Conservation (phyloP, 495 filamentous ascomycete species). For the Apodospora peruviana region DNA sequence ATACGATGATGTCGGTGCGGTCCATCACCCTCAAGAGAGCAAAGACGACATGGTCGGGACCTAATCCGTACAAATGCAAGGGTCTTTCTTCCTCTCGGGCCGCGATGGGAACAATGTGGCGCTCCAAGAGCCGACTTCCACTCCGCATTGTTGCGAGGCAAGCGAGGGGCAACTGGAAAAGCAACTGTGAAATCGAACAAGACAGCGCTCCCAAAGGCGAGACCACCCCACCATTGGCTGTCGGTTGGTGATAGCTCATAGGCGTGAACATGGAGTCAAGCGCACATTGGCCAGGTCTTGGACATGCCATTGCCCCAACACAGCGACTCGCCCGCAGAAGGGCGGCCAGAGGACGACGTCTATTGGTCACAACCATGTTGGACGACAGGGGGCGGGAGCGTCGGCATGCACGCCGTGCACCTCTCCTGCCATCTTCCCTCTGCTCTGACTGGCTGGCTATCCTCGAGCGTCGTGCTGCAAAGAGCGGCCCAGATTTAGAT, state of each 20-base stretch:
- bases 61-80: too few species aligned
- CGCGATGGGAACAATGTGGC: too few species aligned
- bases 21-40: too few species aligned
- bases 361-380: constrained; percentile 19
- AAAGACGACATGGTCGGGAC: too few species aligned
- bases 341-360: constrained; percentile 17
- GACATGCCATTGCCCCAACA: constrained; percentile 18
- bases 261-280: neutral
- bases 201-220: neutral
- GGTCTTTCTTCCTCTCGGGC: too few species aligned
- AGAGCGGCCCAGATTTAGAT: constrained; percentile 22
- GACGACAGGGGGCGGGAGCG: constrained; percentile 24
- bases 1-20: too few species aligned
- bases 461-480: constrained; percentile 14
- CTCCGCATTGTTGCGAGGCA: too few species aligned
- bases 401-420: constrained; percentile 23
- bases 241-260: constrained; percentile 6
- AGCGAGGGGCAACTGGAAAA: neutral
- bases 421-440: constrained; percentile 11
- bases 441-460: constrained; percentile 19
- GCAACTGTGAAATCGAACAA: neutral
- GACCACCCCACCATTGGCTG: constrained; percentile 1
- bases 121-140: too few species aligned
- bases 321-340: constrained; percentile 24
- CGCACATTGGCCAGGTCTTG: constrained; percentile 16